Evolutionary conservation across 1,284 basidiomycete genomes (phyloP).

Genomic region (Inonotus hispidus): DNA sequence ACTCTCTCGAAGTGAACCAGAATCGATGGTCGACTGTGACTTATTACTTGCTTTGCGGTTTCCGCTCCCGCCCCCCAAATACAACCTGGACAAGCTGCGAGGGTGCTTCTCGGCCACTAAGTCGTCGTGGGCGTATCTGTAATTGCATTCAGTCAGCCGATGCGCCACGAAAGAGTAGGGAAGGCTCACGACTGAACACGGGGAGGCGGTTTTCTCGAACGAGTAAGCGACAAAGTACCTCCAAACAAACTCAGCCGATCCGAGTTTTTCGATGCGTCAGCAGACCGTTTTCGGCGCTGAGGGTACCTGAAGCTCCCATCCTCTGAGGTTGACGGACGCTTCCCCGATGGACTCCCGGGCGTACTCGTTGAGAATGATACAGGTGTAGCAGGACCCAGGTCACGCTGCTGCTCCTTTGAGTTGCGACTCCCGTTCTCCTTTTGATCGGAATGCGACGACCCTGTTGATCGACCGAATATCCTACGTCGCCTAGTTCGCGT

Average conservation of each 20-base stretch:
- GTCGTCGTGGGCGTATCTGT: conserved; percentile 21
- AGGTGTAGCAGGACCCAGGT: conserved; percentile 24
- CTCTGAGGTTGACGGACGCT: conserved; percentile 24
- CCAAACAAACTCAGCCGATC: conserved; percentile 80
- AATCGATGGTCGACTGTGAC: conserved; percentile 24
- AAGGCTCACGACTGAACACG: conserved; percentile 50
- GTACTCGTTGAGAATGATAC: conserved; percentile 22
- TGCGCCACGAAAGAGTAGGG: conserved; percentile 27
- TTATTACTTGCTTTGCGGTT: conserved; percentile 35
- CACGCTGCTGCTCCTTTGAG: conserved; percentile 30
- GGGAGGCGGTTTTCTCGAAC: conserved; percentile 76
- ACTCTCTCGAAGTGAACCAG: conserved; percentile 19
- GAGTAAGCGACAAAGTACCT: conserved; percentile 53
- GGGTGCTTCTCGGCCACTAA: conserved; percentile 21
- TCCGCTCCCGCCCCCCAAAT: conserved; percentile 29
- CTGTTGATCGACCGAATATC: conserved; percentile 49
- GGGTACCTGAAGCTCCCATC: conserved; percentile 19
- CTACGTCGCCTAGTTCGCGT: conserved; percentile 36
- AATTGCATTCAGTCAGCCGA: conserved; percentile 21
- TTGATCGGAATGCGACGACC: conserved; percentile 25
- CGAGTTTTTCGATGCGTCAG: conserved; percentile 44
- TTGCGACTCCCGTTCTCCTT: conserved; percentile 34
- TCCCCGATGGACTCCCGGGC: conserved; percentile 26
- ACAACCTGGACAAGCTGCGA: conserved; percentile 47
- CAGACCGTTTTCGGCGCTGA: conserved; percentile 44